These are phyloP conservation scores for Blastocystis sp. DNA, from an alignment of 352 stramenopile species.

Conservation along the genomic window DNA sequence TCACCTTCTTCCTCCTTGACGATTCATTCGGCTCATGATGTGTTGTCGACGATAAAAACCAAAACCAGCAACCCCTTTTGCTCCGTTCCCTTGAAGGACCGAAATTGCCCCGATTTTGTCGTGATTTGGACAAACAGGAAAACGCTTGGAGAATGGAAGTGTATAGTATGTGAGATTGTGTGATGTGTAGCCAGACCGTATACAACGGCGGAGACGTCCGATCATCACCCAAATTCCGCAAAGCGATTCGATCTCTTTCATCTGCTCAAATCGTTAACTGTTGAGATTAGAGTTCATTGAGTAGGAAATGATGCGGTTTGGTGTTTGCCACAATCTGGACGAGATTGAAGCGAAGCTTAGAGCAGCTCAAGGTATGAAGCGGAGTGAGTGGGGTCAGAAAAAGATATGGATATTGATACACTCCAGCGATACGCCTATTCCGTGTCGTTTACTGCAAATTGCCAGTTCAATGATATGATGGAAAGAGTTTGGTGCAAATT, in stretches of 20 bases:
- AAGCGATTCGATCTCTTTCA: conserved; percentile 3
- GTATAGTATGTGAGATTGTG: neutral
- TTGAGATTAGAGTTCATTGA: neutral
- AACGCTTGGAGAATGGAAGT: too few relatives aligned
- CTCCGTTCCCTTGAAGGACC: neutral
- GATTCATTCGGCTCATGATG: conserved; percentile 24
- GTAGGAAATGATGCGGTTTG: conserved; percentile 47
- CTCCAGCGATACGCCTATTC: conserved; percentile 39
- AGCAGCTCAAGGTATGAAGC: conserved; percentile 5
- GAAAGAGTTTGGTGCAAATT: neutral
- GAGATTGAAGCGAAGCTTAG: neutral
- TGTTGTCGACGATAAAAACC: neutral
- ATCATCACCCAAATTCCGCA: neutral
- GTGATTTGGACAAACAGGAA: neutral
- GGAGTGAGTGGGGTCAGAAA: neutral
- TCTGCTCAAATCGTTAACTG: conserved; percentile 20
- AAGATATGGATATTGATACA: conserved; percentile 53
- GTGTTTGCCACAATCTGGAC: neutral
- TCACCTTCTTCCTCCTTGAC: conserved; percentile 42
- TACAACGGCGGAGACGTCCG: neutral
- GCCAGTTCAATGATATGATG: conserved; percentile 18
- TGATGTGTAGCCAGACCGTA: neutral
- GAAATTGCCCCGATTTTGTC: neutral
- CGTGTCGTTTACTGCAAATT: conserved; percentile 56
- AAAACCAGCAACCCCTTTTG: neutral